A percentile compares a stretch with the other conserved stretches of the same genome.
Conservation (phyloP, 169 alveolate genomes). For the Eimeria falciformis region DNA sequence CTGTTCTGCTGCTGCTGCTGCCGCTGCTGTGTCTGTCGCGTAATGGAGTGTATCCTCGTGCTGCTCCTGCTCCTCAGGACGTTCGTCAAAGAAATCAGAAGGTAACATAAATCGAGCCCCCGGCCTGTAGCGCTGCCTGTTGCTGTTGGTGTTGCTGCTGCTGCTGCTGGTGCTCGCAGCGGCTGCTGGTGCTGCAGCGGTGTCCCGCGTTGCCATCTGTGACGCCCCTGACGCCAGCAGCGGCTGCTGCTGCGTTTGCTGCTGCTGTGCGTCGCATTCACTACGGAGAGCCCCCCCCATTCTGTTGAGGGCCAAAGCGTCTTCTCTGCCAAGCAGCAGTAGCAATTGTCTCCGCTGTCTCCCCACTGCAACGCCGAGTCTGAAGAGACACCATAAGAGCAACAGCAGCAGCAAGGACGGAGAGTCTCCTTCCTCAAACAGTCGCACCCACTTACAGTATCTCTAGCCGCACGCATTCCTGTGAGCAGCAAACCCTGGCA, state of each 20-base stretch:
- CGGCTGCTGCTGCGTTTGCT: conserved; percentile 4
- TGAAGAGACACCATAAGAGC: not conserved
- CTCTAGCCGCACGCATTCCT: not conserved
- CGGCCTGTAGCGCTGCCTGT: conserved; percentile 27
- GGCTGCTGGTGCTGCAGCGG: conserved; percentile 14
- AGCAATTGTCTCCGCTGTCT: conserved; percentile 28
- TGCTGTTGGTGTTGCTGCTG: conserved; percentile 41
- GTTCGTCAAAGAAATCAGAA: not conserved
- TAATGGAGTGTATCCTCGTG: not conserved
- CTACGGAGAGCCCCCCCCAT: conserved; percentile 10
- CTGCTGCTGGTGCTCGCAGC: not conserved
- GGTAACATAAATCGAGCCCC: conserved; percentile 37
- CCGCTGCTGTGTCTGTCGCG: conserved; percentile 17
- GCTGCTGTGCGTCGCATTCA: conserved; percentile 4
- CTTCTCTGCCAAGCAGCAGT: conserved; percentile 42
- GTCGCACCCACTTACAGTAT: not conserved
- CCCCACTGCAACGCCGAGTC: conserved; percentile 50
- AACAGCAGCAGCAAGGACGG: not conserved
- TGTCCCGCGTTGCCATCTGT: too few relatives aligned
- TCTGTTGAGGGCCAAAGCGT: not conserved
- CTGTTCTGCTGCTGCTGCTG: not conserved
- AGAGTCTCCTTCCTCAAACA: not conserved
- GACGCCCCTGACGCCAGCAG: too few relatives aligned
- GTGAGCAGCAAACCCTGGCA: conserved; percentile 25
- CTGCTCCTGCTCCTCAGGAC: not conserved